Conservation (phyloP, 2,329 filamentous ascomycete genomes). For the Xylaria multiplex region DNA sequence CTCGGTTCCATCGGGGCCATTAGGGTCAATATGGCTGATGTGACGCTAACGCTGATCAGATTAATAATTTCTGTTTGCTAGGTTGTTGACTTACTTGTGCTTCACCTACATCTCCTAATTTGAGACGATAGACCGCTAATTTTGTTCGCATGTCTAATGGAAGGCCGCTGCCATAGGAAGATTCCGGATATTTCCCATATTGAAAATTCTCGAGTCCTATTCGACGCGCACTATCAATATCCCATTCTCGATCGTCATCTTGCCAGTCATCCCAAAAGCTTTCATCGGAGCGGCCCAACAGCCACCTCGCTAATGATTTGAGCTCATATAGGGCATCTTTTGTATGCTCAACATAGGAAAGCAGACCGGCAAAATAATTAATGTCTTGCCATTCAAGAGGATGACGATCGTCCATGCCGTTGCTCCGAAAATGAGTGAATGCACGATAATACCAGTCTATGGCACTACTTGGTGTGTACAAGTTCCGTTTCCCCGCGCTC, state of each 20-base stretch:
- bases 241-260: constrained; percentile 89
- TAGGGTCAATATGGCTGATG: constrained; percentile 75
- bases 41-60: constrained; percentile 63
- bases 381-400: constrained; percentile 80
- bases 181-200: constrained; percentile 60
- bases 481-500: constrained; percentile 60
- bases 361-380: constrained; percentile 85
- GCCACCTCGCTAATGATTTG: constrained; percentile 80
- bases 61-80: constrained; percentile 29
- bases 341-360: constrained; percentile 71
- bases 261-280: constrained; percentile 77
- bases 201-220: constrained; percentile 69
- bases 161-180: constrained; percentile 76
- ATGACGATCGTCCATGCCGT: constrained; percentile 50
- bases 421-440: constrained; percentile 55
- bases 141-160: constrained; percentile 86
- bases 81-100: constrained; percentile 69
- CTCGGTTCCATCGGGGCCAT: constrained; percentile 60
- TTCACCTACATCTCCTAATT: constrained; percentile 74
- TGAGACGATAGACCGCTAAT: constrained; percentile 83
- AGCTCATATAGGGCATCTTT: constrained; percentile 74
- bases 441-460: constrained; percentile 60
- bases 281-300: constrained; percentile 79
- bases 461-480: constrained; percentile 50
- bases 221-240: constrained; percentile 76